phyloP scores from a whole-genome alignment of 2,329 filamentous ascomycete species.

The Cladosporium sp. region DNA sequence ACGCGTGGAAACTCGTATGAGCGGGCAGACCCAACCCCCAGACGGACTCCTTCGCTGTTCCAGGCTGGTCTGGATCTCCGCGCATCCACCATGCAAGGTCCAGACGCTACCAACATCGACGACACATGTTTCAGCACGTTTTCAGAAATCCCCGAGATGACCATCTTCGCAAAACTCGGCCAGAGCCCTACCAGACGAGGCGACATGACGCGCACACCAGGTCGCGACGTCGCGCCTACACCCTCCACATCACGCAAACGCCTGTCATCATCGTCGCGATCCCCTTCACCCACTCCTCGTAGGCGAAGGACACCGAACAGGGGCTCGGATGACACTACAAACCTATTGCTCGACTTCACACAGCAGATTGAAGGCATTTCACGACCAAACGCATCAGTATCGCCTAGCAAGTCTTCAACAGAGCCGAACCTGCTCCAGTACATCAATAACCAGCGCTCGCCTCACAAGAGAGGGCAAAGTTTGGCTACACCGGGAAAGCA shows the following conservation, averaged over 20 bases:
- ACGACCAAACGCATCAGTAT: constrained; percentile 43
- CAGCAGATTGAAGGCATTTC: constrained; percentile 66
- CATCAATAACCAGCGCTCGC: constrained; percentile 44
- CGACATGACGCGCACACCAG: constrained; percentile 28
- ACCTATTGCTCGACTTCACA: constrained; percentile 83
- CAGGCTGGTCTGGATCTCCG: constrained; percentile 31
- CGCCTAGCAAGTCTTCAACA: constrained; percentile 52
- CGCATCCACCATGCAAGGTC: constrained; percentile 23
- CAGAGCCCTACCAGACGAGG: constrained; percentile 49
- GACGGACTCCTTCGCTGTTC: constrained; percentile 24
- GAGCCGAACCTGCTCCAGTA: constrained; percentile 51
- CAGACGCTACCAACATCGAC: constrained; percentile 50
- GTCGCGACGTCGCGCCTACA: constrained; percentile 41
- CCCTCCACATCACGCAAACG: constrained; percentile 52
- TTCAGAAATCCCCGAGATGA: constrained; percentile 86
- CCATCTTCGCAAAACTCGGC: constrained; percentile 73
- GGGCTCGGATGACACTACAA: constrained; percentile 64
- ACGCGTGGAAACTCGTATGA: constrained; percentile 27
- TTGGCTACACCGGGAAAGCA: constrained; percentile 46
- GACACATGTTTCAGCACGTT: constrained; percentile 83
- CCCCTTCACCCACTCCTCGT: constrained; percentile 56
- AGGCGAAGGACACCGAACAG: constrained; percentile 46
- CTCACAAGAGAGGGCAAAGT: constrained; percentile 38
- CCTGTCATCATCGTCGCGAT: constrained; percentile 40
- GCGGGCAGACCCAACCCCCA: constrained; percentile 19